Base-by-base conservation (phyloP, 23 red algal species). In the Cyanidium caldarium region DNA sequence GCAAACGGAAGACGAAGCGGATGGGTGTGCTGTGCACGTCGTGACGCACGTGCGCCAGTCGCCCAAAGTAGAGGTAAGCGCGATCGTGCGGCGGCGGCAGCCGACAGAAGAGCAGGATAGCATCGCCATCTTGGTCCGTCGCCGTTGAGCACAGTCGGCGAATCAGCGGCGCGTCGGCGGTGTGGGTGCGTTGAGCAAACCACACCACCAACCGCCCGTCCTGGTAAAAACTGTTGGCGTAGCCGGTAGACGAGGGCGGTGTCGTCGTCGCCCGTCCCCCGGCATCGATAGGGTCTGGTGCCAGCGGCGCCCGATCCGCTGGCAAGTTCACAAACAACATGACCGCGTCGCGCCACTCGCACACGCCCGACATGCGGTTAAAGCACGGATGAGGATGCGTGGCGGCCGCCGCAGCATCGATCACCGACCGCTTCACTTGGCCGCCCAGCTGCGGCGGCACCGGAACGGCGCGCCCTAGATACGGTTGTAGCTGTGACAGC, bases 261-360 rank as follows among this genome's bases (percentile, higher is more conserved):
- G n/a, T n/a, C n/a, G n/a, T n/a, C n/a, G n/a, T n/a, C n/a, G n/a
- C n/a, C n/a, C n/a, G n/a, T n/a, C n/a, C n/a, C n/a, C n/a, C n/a
- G n/a, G n/a, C n/a, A n/a, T n/a, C n/a, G n/a, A n/a, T n/a, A n/a
- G n/a, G n/a, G n/a, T n/a, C n/a, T n/a, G n/a, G n/a, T n/a, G n/a
- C n/a, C 7, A 61, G 19, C 51, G 10, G 21, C 23, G 51, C n/a
- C 31, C 5, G 7, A 25, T 61, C 51, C 7, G 51, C 51, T 16
- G 51, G 51, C 13, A 61, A 28, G 51, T 61, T 61, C 5, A 61
- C 51, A 28, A 61, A 61, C 51, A 61, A 61, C 51, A 61, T 61
- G 10, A 61, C 23, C 21, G 51, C 51, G 21, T 61, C 31, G 7
- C 51, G 21, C 51, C 51, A 61, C 21, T 61, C 51, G 21, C 51